These are phyloP conservation scores for Kodamaea plutei DNA, from an alignment of 1,139 yeast genomes.

Conservation along the genomic window DNA sequence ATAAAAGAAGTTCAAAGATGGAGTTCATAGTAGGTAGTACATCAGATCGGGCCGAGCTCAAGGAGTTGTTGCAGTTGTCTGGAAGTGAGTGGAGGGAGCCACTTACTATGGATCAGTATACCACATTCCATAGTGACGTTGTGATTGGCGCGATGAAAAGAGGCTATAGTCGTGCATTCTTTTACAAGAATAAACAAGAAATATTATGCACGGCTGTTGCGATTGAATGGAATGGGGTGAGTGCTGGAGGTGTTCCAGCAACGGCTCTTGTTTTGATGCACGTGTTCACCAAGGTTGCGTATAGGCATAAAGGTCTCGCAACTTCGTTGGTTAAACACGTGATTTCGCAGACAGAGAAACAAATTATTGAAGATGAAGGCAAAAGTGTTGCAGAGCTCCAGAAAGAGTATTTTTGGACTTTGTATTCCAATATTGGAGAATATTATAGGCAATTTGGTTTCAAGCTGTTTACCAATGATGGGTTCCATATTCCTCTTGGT, in stretches of 20 bases:
- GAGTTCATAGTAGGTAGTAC: neutral
- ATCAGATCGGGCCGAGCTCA: neutral
- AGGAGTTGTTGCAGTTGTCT: slow-evolving; percentile 20
- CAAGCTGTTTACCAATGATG: slow-evolving; percentile 33
- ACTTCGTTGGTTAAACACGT: slow-evolving; percentile 23
- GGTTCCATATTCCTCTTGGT: slow-evolving; percentile 28
- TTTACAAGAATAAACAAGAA: neutral
- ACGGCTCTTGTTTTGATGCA: slow-evolving; percentile 25
- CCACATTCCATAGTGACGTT: neutral
- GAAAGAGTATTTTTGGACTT: slow-evolving; percentile 32
- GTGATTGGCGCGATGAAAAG: neutral
- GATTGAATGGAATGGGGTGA: slow-evolving; percentile 10
- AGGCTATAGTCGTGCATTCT: neutral
- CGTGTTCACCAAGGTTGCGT: slow-evolving; percentile 27
- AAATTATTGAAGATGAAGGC: slow-evolving; percentile 11
- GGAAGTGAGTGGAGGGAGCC: neutral
- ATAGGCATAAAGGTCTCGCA: slow-evolving; percentile 32
- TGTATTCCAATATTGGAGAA: slow-evolving; percentile 33
- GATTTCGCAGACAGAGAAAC: slow-evolving; percentile 30
- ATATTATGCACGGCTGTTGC: slow-evolving; percentile 16
- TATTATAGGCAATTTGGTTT: slow-evolving; percentile 39
- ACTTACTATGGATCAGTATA: neutral
- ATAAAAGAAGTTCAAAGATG: no score
- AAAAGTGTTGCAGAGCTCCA: slow-evolving; percentile 22
- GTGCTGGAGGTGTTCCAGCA: slow-evolving; percentile 8